Percentiles rank a stretch among this genome's conserved stretches.
These are phyloP conservation scores for Leishmania guyanensis DNA, from an alignment of 208 protist species.

Conservation along the genomic window DNA sequence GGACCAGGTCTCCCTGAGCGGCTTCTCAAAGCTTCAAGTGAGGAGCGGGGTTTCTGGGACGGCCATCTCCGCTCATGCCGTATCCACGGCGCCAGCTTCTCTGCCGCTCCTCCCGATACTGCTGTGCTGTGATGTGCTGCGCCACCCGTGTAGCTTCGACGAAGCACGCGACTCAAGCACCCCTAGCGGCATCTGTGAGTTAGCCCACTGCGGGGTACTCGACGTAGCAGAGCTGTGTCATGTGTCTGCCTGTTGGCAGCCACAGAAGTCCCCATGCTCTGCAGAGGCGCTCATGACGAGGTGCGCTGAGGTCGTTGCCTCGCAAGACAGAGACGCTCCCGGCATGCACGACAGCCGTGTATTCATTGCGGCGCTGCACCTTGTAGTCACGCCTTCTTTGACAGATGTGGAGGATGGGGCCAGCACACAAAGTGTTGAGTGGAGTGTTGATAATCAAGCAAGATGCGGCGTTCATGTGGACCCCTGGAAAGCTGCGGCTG, in stretches of 20 bases:
- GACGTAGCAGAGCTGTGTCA: slow-evolving; percentile 12
- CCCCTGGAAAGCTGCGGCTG: neutral
- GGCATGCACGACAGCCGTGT: neutral
- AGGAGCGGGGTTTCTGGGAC: neutral
- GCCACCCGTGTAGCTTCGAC: neutral
- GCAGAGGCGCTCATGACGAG: slow-evolving; percentile 16
- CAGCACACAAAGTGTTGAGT: neutral
- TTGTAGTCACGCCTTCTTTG: neutral
- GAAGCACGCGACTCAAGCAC: neutral
- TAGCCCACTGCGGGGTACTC: slow-evolving; percentile 19
- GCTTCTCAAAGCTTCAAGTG: slow-evolving; percentile 24
- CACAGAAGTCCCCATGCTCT: neutral
- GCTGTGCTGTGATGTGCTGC: slow-evolving; percentile 33
- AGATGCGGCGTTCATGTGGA: neutral
- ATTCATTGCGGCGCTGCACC: slow-evolving; percentile 1
- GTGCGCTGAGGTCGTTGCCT: slow-evolving; percentile 5
- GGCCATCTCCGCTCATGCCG: neutral
- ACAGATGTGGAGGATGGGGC: neutral
- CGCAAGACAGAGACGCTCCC: neutral
- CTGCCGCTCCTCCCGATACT: slow-evolving; percentile 16
- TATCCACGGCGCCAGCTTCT: neutral
- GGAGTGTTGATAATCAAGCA: neutral
- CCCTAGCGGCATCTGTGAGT: slow-evolving; percentile 1
- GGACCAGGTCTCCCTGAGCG: slow-evolving; percentile 27
- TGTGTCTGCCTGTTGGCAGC: neutral